Conservation (phyloP, 2,329 filamentous ascomycete genomes). For the Pseudogymnoascus pannorum region DNA sequence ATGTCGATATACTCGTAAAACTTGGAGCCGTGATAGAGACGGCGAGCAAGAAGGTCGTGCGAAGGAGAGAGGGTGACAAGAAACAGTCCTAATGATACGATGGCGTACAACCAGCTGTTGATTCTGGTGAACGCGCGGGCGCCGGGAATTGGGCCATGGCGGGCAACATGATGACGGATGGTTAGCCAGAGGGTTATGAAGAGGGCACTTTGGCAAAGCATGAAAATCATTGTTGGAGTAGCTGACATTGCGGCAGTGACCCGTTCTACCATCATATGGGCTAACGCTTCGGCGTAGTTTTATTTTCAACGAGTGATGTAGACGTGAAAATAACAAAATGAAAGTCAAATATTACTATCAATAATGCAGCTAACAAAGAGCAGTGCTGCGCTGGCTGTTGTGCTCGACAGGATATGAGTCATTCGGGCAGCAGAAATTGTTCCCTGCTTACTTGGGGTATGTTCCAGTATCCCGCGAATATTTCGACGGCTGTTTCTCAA, state of each 20-base stretch:
- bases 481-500: neutral
- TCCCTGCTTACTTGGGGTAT: neutral
- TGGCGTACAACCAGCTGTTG: neutral
- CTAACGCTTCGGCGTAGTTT: neutral
- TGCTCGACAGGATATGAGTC: neutral
- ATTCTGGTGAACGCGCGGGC: neutral
- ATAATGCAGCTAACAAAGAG: neutral
- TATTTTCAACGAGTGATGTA: neutral
- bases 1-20: constrained; percentile 30
- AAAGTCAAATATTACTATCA: neutral
- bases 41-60: constrained; percentile 7
- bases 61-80: constrained; percentile 10
- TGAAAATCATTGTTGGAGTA: neutral
- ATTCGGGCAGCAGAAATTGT: neutral
- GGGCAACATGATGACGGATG: neutral
- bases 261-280: neutral
- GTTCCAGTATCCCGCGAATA: neutral
- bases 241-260: neutral
- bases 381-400: neutral
- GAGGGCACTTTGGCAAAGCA: neutral
- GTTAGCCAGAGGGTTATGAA: neutral
- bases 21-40: constrained; percentile 26
- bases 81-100: constrained; percentile 4
- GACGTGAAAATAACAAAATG: neutral
- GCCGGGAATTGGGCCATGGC: neutral